Percentiles rank a stretch among this genome's conserved stretches.
Conservation (phyloP, 768 basidiomycete species). For the Mycena galopus region DNA sequence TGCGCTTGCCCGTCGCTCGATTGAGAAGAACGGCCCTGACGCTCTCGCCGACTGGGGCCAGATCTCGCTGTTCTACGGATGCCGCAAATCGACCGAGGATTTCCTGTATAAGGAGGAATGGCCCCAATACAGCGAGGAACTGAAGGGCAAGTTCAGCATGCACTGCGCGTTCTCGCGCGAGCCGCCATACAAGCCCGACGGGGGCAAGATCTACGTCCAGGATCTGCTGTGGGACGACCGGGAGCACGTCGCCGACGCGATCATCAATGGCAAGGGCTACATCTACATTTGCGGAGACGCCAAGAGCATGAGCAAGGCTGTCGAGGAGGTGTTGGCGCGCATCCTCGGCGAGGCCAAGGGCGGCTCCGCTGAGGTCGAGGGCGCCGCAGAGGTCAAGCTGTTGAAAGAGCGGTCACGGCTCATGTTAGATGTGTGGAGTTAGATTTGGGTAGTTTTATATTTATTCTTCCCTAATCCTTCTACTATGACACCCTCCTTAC, state of each 20-base stretch:
- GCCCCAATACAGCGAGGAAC: conserved; percentile 87
- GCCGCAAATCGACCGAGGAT: conserved; percentile 89
- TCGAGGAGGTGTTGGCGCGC: conserved; percentile 88
- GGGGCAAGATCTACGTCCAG: conserved; percentile 99
- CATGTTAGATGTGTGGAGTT: conserved; percentile 93
- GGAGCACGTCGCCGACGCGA: conserved; percentile 86
- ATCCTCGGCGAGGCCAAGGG: conserved; percentile 96
- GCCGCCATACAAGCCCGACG: conserved; percentile 86
- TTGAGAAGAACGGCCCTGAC: conserved; percentile 95
- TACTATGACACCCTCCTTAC: conserved; percentile 22
- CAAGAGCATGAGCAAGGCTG: conserved; percentile 95
- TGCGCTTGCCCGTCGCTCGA: conserved; percentile 92
- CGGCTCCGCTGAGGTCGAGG: conserved; percentile 88
- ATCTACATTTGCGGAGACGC: conserved; percentile 98
- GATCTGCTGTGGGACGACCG: conserved; percentile 93
- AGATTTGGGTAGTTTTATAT: conserved; percentile 40
- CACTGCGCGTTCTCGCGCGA: conserved; percentile 93
- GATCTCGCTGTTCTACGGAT: conserved; percentile 96
- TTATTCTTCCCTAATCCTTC: conserved; percentile 28
- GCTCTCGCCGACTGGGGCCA: conserved; percentile 96
- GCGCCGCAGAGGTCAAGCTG: conserved; percentile 91
- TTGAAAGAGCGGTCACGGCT: conserved; percentile 94
- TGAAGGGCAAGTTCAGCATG: conserved; percentile 92
- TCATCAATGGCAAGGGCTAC: conserved; percentile 96
- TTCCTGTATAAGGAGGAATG: conserved; percentile 97